Conservation (phyloP, 805 yeast species). For the Scheffersomyces ergatensis region DNA sequence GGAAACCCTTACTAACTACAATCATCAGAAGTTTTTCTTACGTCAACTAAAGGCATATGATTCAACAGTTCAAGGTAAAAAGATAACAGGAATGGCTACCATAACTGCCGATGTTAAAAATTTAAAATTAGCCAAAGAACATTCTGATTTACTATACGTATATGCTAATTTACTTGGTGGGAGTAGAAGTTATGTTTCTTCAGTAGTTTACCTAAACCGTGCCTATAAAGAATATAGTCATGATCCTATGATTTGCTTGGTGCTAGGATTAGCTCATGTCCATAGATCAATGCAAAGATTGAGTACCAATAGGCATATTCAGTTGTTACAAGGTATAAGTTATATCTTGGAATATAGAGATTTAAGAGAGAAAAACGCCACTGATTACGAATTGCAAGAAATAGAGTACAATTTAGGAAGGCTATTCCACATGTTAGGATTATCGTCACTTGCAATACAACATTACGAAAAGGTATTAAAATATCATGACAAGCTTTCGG, state of each 20-base stretch:
- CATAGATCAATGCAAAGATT: conserved; percentile 92
- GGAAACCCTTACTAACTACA: conserved; percentile 67
- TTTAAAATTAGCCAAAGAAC: conserved; percentile 34
- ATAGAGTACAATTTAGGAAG: conserved; percentile 81
- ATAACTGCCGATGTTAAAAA: conserved; percentile 53
- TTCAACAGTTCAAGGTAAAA: conserved; percentile 50
- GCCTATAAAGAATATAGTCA: conserved; percentile 63
- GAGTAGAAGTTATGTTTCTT: conserved; percentile 78
- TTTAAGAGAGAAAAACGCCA: conserved; percentile 38
- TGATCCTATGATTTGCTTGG: conserved; percentile 77
- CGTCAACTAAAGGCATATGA: conserved; percentile 91
- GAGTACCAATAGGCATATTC: conserved; percentile 81
- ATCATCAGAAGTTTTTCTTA: conserved; percentile 85
- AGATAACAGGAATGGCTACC: conserved; percentile 77
- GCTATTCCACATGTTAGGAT: conserved; percentile 78
- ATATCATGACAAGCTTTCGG: conserved; percentile 24
- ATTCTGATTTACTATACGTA: conserved; percentile 70
- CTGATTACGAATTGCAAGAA: conserved; percentile 64
- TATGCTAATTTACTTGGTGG: conserved; percentile 81
- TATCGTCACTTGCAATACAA: conserved; percentile 66
- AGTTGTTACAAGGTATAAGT: conserved; percentile 82
- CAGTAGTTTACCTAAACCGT: conserved; percentile 73
- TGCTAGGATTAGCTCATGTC: conserved; percentile 75
- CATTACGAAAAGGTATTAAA: conserved; percentile 70
- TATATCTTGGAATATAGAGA: conserved; percentile 71